Percentiles rank a stretch among this genome's conserved stretches.
phyloP scores from a whole-genome alignment of 192 early-diverging fungal species.

The Coemansia sp. region DNA sequence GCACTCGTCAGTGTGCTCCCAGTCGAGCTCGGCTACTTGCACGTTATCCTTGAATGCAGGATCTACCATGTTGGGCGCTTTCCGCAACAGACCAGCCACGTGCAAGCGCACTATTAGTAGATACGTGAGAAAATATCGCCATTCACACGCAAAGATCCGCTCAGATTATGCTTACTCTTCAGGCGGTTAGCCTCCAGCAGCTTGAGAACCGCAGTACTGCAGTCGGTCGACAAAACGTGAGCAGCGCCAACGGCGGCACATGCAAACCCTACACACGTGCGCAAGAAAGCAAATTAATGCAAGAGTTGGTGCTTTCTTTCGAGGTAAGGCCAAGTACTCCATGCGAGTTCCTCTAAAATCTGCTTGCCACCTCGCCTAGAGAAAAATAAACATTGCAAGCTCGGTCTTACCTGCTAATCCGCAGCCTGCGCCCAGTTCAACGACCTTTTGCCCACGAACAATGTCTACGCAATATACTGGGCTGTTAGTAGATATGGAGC shows the following conservation, averaged over 20 bases:
- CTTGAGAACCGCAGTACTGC: constrained; percentile 26
- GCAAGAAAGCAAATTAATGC: not conserved
- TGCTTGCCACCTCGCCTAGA: not conserved
- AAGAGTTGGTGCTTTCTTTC: not conserved
- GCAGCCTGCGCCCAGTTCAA: constrained; percentile 50
- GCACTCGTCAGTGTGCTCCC: constrained; percentile 35
- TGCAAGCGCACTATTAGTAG: not conserved
- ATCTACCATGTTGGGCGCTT: constrained; percentile 19
- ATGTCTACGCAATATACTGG: constrained; percentile 26
- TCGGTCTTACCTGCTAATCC: constrained; percentile 37
- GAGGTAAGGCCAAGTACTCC: not conserved
- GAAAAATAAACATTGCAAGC: not conserved
- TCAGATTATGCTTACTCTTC: constrained; percentile 22
- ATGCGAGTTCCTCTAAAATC: not conserved
- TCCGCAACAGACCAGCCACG: not conserved
- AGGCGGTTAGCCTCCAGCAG: constrained; percentile 29
- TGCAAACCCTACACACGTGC: constrained; percentile 37
- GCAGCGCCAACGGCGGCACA: constrained; percentile 50
- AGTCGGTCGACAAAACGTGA: constrained; percentile 35
- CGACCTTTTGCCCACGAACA: constrained; percentile 38
- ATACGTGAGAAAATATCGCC: not conserved
- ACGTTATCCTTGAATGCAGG: constrained; percentile 28
- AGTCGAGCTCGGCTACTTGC: constrained; percentile 37
- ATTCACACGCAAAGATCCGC: not conserved
- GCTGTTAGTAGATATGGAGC: constrained; percentile 8